Base-by-base conservation (phyloP, 106 monocot species). In the Phalaenopsis aphrodite region DNA sequence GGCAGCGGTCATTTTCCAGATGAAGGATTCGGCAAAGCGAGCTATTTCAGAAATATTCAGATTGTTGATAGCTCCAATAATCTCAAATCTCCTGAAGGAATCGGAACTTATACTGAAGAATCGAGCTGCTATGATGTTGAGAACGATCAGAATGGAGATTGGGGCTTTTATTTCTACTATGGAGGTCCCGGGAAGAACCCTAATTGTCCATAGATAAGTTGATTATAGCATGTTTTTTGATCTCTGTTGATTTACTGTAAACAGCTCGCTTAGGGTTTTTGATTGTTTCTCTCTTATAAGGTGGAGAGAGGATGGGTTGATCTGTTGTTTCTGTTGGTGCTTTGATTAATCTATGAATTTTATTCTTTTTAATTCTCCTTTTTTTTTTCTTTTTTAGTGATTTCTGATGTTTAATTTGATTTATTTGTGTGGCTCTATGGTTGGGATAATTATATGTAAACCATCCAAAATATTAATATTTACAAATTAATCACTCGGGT, bases 101-200 rank as follows among this genome's bases (percentile, higher is more conserved):
- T 95, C 24, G 81, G 83, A 46, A 80, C 87, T 39, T 89, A 86
- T 76, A 87, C 92, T 0, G 95, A 92, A 76, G 85, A 92, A 56
- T 87, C 88, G 3, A 87, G 86, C 75, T 95, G 95, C 83, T 92
- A 95, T 39, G 82, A 95, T 83, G 90, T 89, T 37, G 87, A 90
- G 72, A 87, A 58, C 58, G 88, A 90, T 16, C 78, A 86, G 75
- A 92, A 84, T 55, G 87, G 86, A 38, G 92, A 88, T 47, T 92
- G 92, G 95, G 95, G 95, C 30, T 87, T 19, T 41, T 95, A 86
- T 80, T 95, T 95, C 77, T 95, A 92, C 86, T 95, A 87, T 77
- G 95, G 95, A 48, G 95, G 95, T 61, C 95, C 95, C 72, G 95
- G 95, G 23, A 95, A 85, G 67, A 90, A 83, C 82, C 58, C 82